A percentile compares a stretch with the other conserved stretches of the same genome.
phyloP scores from a whole-genome alignment of 2,329 filamentous ascomycete genomes.

The Cytospora paraplurivora region DNA sequence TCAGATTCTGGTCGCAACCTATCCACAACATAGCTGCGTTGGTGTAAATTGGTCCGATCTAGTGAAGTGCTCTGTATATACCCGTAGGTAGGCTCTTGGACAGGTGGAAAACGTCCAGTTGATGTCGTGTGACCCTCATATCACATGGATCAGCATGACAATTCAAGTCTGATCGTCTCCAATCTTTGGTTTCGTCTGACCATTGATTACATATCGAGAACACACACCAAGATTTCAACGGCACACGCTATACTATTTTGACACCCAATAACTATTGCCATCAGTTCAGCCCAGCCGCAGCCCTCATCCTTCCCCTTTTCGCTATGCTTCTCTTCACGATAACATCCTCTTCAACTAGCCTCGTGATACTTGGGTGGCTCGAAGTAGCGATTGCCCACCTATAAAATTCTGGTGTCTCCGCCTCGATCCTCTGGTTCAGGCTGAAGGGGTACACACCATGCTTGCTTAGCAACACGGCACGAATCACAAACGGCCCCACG shows the following conservation, averaged over 20 bases:
- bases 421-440: constrained; percentile 40
- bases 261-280: neutral
- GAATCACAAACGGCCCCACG: constrained; percentile 27
- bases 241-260: no score
- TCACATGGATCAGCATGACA: no score
- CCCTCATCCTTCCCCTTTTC: constrained; percentile 35
- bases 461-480: constrained; percentile 40
- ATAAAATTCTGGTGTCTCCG: constrained; percentile 50
- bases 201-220: neutral
- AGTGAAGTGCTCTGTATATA: no score
- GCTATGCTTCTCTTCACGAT: constrained; percentile 44
- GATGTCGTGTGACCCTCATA: no score
- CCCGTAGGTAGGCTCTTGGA: no score
- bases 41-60: no score
- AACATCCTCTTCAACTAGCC: constrained; percentile 56
- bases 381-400: constrained; percentile 63
- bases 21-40: no score
- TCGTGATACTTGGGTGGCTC: constrained; percentile 63
- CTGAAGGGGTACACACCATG: constrained; percentile 52
- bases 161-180: no score
- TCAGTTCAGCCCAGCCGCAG: constrained; percentile 23
- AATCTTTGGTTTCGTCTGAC: neutral
- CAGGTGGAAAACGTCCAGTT: no score
- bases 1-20: no score
- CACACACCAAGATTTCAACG: neutral